These are phyloP conservation scores for Exobasidium cylindrosporum DNA, from an alignment of 1,284 basidiomycete genomes.

Conservation along the genomic window DNA sequence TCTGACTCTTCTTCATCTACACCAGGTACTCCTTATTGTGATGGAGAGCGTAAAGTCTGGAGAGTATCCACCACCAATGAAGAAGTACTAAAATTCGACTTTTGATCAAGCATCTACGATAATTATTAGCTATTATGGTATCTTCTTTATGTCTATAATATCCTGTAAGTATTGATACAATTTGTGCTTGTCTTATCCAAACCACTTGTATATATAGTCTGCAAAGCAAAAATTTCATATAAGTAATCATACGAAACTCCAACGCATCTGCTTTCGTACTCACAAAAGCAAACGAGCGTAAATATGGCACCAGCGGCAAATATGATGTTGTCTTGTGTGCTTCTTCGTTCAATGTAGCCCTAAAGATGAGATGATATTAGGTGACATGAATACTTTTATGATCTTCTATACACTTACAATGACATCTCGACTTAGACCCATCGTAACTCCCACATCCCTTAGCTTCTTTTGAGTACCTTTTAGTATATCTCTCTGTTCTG, in stretches of 20 bases:
- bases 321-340: slow-evolving; percentile 52
- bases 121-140: no score
- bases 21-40: background rate
- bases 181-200: slow-evolving; percentile 4
- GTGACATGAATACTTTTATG: slow-evolving; percentile 4
- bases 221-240: background rate
- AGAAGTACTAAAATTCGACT: no score
- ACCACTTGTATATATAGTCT: slow-evolving; percentile 39
- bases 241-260: background rate
- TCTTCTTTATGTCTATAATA: no score
- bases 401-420: slow-evolving; percentile 28
- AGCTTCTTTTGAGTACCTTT: slow-evolving; percentile 48
- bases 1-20: background rate
- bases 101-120: no score
- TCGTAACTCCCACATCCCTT: slow-evolving; percentile 48
- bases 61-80: background rate
- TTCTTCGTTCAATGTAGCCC: slow-evolving; percentile 51
- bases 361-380: background rate
- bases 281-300: slow-evolving; percentile 51
- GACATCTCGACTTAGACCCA: slow-evolving; percentile 51
- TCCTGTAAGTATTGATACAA: no score
- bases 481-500: slow-evolving; percentile 51
- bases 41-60: background rate
- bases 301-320: slow-evolving; percentile 48
- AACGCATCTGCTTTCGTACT: background rate